phyloP scores from a whole-genome alignment of 2,329 filamentous ascomycete genomes.

The Aspergillus niger region DNA sequence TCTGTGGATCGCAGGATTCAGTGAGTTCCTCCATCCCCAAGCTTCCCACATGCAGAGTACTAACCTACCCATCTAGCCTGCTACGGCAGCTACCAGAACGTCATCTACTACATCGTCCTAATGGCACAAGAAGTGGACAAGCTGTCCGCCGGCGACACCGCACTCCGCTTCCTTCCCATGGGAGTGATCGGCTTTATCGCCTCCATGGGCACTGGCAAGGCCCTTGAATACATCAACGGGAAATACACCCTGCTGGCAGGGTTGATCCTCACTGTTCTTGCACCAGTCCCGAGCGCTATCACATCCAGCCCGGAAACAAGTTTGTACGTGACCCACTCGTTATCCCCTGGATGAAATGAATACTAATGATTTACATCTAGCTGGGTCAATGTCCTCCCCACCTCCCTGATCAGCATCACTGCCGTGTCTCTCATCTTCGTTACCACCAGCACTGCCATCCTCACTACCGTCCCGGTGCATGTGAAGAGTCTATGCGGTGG shows the following conservation, averaged over 20 bases:
- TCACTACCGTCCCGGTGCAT: conserved; percentile 44
- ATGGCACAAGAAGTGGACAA: conserved; percentile 45
- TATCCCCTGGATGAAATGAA: background rate
- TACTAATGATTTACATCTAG: conserved; percentile 21
- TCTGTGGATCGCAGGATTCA: conserved; percentile 49
- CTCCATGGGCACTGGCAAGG: conserved; percentile 38
- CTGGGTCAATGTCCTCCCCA: conserved; percentile 45
- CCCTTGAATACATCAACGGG: conserved; percentile 43
- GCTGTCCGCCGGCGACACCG: conserved; percentile 43
- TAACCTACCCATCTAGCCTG: conserved; percentile 31
- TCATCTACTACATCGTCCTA: conserved; percentile 48
- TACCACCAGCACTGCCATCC: conserved; percentile 45
- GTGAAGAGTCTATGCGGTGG: conserved; percentile 46
- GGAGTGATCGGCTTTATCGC: conserved; percentile 42
- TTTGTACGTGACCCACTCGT: conserved; percentile 24
- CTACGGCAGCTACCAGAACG: conserved; percentile 47
- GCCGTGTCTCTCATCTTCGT: conserved; percentile 47
- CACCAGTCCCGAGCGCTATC: conserved; percentile 39
- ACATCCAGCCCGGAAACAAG: conserved; percentile 24
- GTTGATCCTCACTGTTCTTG: conserved; percentile 38
- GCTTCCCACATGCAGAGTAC: background rate
- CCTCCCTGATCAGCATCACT: conserved; percentile 43
- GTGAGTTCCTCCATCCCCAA: conserved; percentile 12
- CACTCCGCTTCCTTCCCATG: conserved; percentile 47
- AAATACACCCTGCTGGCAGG: conserved; percentile 41